These are phyloP conservation scores for Termitomyces sp. DNA, from an alignment of 768 basidiomycete species.

Conservation along the genomic window DNA sequence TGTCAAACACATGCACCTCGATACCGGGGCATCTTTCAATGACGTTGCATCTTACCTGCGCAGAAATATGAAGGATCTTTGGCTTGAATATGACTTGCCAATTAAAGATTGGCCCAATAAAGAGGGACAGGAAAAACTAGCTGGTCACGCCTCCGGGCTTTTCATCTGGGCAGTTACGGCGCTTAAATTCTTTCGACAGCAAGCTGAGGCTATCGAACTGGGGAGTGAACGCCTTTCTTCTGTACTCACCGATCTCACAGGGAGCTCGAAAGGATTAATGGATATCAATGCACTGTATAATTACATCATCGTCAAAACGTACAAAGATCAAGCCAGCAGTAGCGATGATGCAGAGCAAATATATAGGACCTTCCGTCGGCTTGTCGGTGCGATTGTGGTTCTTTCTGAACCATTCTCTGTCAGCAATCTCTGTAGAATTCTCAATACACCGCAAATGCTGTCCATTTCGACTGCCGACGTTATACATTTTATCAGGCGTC, in stretches of 20 bases:
- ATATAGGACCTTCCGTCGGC: too few relatives aligned
- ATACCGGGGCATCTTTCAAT: constrained; percentile 2
- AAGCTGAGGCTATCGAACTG: too few relatives aligned
- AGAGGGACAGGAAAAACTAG: neutral
- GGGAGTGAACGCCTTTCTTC: too few relatives aligned
- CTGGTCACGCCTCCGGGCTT: neutral
- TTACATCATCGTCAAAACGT: neutral
- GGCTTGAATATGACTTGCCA: neutral
- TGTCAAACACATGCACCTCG: constrained; percentile 12
- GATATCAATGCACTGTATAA: neutral
- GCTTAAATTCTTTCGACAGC: too few relatives aligned
- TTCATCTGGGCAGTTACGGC: too few relatives aligned
- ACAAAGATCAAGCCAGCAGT: neutral
- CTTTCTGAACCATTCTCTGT: too few relatives aligned
- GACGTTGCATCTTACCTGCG: constrained; percentile 9
- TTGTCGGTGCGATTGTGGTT: too few relatives aligned
- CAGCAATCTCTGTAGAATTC: too few relatives aligned
- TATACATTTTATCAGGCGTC: constrained; percentile 10
- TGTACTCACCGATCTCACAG: too few relatives aligned
- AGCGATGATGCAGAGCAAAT: neutral
- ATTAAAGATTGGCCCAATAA: neutral
- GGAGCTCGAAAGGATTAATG: too few relatives aligned
- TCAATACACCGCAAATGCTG: neutral
- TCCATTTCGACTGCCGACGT: constrained; percentile 5
- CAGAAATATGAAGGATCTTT: constrained; percentile 1